Evolutionary conservation across 805 yeast genomes (phyloP).

Genomic region (Zygoascus bituminiphila): DNA sequence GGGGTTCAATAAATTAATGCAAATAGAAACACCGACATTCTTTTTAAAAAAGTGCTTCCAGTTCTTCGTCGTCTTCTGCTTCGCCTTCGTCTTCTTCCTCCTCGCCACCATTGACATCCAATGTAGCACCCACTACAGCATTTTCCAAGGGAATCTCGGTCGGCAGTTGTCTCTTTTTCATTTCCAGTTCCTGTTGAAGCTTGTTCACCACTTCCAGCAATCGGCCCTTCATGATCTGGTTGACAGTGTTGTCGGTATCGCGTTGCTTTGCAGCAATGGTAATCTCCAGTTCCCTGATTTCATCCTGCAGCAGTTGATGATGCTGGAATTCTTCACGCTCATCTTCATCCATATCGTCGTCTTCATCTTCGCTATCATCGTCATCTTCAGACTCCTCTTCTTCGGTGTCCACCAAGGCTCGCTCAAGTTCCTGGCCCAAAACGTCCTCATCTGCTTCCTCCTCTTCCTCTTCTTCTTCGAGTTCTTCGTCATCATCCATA

Average conservation of each 20-base stretch:
- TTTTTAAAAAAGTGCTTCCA: slow-evolving; percentile 34
- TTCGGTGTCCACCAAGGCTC: slow-evolving; percentile 39
- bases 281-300: slow-evolving; percentile 68
- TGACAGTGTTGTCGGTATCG: slow-evolving; percentile 62
- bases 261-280: slow-evolving; percentile 69
- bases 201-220: slow-evolving; percentile 73
- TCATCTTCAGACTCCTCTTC: slow-evolving; percentile 51
- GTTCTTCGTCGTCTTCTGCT: slow-evolving; percentile 43
- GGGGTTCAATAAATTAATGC: background rate
- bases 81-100: slow-evolving; percentile 31
- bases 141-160: slow-evolving; percentile 26
- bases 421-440: slow-evolving; percentile 18
- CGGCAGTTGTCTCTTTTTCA: slow-evolving; percentile 59
- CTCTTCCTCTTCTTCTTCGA: slow-evolving; percentile 27
- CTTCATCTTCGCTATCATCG: slow-evolving; percentile 41
- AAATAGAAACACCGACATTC: slow-evolving; percentile 30
- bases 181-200: slow-evolving; percentile 71
- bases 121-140: slow-evolving; percentile 24
- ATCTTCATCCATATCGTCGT: slow-evolving; percentile 44
- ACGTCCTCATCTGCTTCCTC: slow-evolving; percentile 27
- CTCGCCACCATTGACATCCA: slow-evolving; percentile 31
- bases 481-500: slow-evolving; percentile 25
- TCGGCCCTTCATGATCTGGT: slow-evolving; percentile 80
- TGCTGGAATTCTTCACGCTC: slow-evolving; percentile 50
- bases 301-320: slow-evolving; percentile 71